Evolutionary conservation across 495 filamentous ascomycete genomes (phyloP).

Genomic region (Penicillium taxi): DNA sequence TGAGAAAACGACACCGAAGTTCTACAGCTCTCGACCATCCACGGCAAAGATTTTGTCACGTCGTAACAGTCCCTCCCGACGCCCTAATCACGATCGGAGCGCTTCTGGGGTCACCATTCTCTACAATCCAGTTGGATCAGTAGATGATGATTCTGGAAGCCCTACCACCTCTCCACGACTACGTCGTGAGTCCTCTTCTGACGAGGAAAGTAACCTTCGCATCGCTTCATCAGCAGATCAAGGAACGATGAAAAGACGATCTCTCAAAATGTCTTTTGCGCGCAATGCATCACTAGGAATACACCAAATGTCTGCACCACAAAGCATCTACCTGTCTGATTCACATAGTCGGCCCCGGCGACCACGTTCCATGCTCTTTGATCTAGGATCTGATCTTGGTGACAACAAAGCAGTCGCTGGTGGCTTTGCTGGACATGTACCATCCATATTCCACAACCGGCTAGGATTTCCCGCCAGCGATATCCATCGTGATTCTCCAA

Average conservation of each 20-base stretch:
- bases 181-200: slow-evolving; percentile 19
- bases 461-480: slow-evolving; percentile 61
- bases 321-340: slow-evolving; percentile 35
- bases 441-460: slow-evolving; percentile 72
- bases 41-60: slow-evolving; percentile 34
- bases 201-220: slow-evolving; percentile 8
- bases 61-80: slow-evolving; percentile 32
- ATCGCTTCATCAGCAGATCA: slow-evolving; percentile 21
- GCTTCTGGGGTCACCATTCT: slow-evolving; percentile 72
- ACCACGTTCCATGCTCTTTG: slow-evolving; percentile 53
- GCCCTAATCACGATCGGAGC: slow-evolving; percentile 44
- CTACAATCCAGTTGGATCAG: slow-evolving; percentile 42
- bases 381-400: slow-evolving; percentile 65
- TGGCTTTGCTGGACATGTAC: slow-evolving; percentile 46
- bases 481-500: slow-evolving; percentile 28
- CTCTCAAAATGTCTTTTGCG: slow-evolving; percentile 12
- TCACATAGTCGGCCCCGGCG: slow-evolving; percentile 25
- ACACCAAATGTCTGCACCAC: slow-evolving; percentile 44
- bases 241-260: slow-evolving; percentile 22
- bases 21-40: slow-evolving; percentile 41
- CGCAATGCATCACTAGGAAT: slow-evolving; percentile 46
- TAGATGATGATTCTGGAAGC: slow-evolving; percentile 40
- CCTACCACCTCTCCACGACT: slow-evolving; percentile 22
- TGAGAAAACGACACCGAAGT: slow-evolving; percentile 30
- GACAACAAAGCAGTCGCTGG: slow-evolving; percentile 55